Evolutionary conservation across 1,139 yeast species (phyloP).

Genomic region (Diutina siamensis): DNA sequence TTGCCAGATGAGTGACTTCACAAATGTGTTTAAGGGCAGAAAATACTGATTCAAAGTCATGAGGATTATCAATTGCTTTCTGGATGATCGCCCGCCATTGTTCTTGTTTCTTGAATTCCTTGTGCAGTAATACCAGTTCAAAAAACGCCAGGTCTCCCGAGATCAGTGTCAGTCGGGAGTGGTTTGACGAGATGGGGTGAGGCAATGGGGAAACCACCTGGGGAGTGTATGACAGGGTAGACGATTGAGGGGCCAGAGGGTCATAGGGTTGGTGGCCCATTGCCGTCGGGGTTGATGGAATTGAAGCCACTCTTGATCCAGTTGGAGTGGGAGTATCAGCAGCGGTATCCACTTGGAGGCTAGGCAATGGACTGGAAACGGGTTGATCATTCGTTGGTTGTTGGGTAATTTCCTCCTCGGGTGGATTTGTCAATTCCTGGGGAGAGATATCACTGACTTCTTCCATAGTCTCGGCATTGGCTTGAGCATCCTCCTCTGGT

Average conservation of each 20-base stretch:
- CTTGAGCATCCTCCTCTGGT: not conserved
- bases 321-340: too few relatives aligned
- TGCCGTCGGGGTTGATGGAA: not conserved
- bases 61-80: not conserved
- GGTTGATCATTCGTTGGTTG: not conserved
- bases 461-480: not conserved
- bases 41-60: not conserved
- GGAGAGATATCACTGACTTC: conserved; percentile 7
- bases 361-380: too few relatives aligned
- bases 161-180: not conserved
- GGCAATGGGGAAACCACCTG: not conserved
- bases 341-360: too few relatives aligned
- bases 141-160: not conserved
- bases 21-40: not conserved
- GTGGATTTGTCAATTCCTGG: conserved; percentile 3
- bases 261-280: not conserved
- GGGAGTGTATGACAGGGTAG: not conserved
- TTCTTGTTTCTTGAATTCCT: conserved; percentile 3
- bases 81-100: not conserved
- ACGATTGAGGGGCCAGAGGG: not conserved
- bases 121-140: not conserved
- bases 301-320: too few relatives aligned
- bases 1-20: not conserved
- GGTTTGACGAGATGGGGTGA: not conserved
- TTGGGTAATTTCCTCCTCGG: not conserved